A percentile compares a stretch with the other conserved stretches of the same genome.
These are phyloP conservation scores for Chenopodium formosanum DNA, from an alignment of 148 eudicot species.

Conservation along the genomic window DNA sequence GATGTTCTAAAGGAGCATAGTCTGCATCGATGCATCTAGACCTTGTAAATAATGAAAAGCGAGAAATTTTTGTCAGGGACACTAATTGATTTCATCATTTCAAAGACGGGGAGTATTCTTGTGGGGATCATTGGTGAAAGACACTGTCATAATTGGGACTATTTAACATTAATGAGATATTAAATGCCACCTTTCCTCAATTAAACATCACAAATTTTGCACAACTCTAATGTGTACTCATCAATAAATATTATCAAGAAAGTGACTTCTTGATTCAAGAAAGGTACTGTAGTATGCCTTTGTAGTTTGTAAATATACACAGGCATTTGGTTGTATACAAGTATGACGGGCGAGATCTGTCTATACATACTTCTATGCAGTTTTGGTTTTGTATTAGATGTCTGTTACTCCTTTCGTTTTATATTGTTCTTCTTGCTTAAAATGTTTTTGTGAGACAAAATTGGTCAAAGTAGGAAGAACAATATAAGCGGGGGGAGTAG, in stretches of 20 bases:
- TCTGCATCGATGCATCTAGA: no score
- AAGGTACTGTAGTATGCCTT: neutral
- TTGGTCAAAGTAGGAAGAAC: no score
- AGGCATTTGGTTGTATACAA: neutral
- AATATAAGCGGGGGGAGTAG: neutral
- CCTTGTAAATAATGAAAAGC: slow-evolving; percentile 33
- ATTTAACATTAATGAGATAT: neutral
- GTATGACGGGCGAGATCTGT: neutral
- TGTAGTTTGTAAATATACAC: neutral
- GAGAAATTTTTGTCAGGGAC: slow-evolving; percentile 76
- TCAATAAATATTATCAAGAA: neutral
- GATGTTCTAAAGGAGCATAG: no score
- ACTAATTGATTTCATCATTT: slow-evolving; percentile 83
- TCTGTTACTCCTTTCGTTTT: no score
- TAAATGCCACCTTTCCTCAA: neutral
- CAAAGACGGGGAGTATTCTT: slow-evolving; percentile 75
- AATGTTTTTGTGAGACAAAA: no score
- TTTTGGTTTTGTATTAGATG: no score
- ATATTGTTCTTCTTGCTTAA: no score
- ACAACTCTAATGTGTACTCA: neutral
- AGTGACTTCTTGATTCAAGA: neutral
- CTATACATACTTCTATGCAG: neutral
- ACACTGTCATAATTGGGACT: neutral
- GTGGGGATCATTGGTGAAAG: slow-evolving; percentile 69
- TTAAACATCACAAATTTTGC: neutral